Evolutionary conservation across 768 basidiomycete species (phyloP), one percentile per base, ranked within the genome.

Genomic region (Hebeloma cylindrosporum): DNA sequence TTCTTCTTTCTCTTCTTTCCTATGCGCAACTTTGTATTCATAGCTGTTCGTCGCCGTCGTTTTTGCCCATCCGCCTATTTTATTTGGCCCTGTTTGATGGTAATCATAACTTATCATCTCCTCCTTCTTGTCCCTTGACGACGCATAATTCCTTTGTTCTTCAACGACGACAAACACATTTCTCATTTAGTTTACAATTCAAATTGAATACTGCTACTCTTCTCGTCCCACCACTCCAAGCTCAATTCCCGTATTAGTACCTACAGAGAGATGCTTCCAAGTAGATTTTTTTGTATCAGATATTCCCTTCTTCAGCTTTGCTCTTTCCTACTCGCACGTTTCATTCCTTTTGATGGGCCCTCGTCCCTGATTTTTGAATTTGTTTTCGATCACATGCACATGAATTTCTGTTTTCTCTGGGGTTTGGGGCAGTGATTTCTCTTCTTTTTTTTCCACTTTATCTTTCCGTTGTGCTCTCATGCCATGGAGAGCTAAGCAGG

Each of bases 201-300:
- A 38, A 17, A 29, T 23, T 16, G 8, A 21, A 31, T 32, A 14
- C 7, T 11, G 16, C n/a, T 40, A 27, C 39, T 27, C 25, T 31
- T 22, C 31, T 30, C 22, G 22, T 36, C 14, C 11, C 14, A 35
- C 41, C 39, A 20, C 36, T 21, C 34, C 28, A 20, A 13, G 23
- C 32, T 22, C 28, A 21, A 26, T 35, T 43, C 20, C 13, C 30
- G 26, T 17, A 32, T 23, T 16, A 17, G 27, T 34, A 20, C 38
- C 31, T 17, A 11, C 27, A 40, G 28, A 43, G 33, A 18, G 31
- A 14, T 25, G 17, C 14, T 20, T 40, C 28, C 18, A 38, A 42
- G 40, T 45, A 50, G 45, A 45, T 27, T 47, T 32, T 25, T 34
- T 50, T 66, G 65, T 64, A 66, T 64, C 62, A 65, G 54, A 62